Evolutionary conservation across 2,329 filamentous ascomycete species (phyloP).

Genomic region (Pyrenochaeta sp.): DNA sequence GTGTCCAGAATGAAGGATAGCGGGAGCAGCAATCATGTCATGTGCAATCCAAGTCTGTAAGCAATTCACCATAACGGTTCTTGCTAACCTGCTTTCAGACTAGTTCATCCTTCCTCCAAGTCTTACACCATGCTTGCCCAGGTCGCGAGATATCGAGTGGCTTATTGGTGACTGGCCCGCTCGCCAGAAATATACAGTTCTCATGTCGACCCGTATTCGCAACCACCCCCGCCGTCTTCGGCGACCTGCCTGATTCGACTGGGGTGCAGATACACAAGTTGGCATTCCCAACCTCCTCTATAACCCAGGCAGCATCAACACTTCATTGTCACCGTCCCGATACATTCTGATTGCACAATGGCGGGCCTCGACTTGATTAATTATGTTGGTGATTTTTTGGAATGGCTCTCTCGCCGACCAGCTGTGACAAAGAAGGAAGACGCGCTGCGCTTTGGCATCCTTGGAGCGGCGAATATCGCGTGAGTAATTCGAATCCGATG

Average conservation of each 20-base stretch:
- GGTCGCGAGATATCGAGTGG: neutral
- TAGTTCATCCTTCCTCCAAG: neutral
- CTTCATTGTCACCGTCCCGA: neutral
- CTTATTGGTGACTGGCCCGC: neutral
- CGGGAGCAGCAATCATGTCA: neutral
- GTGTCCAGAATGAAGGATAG: too few relatives aligned
- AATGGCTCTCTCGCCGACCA: constrained; percentile 13
- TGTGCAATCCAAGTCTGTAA: neutral
- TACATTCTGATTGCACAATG: neutral
- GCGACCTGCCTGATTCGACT: neutral
- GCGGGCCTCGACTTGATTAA: constrained; percentile 7
- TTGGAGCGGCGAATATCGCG: constrained; percentile 49
- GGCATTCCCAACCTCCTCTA: neutral
- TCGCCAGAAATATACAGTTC: neutral
- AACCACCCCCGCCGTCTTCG: neutral
- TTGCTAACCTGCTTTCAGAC: neutral
- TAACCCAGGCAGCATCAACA: neutral
- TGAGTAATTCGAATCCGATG: constrained; percentile 9
- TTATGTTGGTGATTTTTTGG: constrained; percentile 11
- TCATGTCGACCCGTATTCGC: neutral
- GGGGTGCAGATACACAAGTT: neutral
- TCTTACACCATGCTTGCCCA: neutral
- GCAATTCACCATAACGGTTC: too few relatives aligned
- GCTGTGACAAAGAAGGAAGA: constrained; percentile 22
- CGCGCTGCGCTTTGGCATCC: constrained; percentile 45